Evolutionary conservation across 305 asterid species (phyloP).

Genomic region (Fraxinus floribunda): DNA sequence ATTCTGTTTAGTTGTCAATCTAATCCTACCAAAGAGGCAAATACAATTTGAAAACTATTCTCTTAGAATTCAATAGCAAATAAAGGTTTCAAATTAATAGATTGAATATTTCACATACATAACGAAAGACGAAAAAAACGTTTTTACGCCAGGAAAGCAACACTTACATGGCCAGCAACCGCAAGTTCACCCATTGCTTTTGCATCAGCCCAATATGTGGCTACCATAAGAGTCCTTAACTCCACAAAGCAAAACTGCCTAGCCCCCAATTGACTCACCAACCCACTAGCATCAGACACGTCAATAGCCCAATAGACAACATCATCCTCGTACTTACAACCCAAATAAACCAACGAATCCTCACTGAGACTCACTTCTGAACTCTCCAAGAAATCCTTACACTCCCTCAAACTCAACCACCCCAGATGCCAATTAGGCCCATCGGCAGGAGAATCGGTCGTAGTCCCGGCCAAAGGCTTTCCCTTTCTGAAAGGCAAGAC

Average conservation of each 20-base stretch:
- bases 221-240: slow-evolving; percentile 94
- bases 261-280: slow-evolving; percentile 60
- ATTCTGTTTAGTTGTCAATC: background rate
- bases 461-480: slow-evolving; percentile 68
- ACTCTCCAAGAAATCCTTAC: slow-evolving; percentile 54
- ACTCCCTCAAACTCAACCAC: slow-evolving; percentile 69
- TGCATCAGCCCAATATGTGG: slow-evolving; percentile 88
- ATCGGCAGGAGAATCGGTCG: slow-evolving; percentile 23
- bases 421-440: slow-evolving; percentile 66
- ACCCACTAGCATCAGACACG: slow-evolving; percentile 63
- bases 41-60: background rate
- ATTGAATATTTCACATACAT: background rate
- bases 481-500: slow-evolving; percentile 86
- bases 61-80: background rate
- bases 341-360: slow-evolving; percentile 71
- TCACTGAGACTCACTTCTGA: slow-evolving; percentile 61
- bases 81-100: background rate
- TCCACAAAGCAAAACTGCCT: slow-evolving; percentile 76
- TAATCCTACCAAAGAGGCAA: background rate
- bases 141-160: background rate
- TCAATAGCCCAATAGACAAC: slow-evolving; percentile 91
- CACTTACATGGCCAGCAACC: slow-evolving; percentile 76
- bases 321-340: slow-evolving; percentile 55
- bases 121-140: background rate
- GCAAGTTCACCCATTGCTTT: slow-evolving; percentile 81